phyloP scores from a whole-genome alignment of 2,329 filamentous ascomycete species.

The Penicillium sp. region DNA sequence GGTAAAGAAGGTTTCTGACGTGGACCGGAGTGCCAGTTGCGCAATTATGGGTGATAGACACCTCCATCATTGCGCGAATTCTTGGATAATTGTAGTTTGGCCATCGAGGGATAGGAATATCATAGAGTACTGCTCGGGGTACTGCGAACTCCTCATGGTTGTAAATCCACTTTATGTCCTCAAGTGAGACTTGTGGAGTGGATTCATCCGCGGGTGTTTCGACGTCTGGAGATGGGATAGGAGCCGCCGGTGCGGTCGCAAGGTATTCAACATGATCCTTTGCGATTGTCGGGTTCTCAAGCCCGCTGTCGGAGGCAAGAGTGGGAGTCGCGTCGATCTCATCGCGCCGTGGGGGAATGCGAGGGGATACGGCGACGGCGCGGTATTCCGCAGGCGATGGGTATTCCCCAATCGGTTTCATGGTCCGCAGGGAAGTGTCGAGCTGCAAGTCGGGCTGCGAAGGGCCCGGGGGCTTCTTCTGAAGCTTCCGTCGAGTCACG shows the following conservation, averaged over 20 bases:
- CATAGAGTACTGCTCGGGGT: conserved; percentile 8
- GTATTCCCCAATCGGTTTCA: conserved; percentile 27
- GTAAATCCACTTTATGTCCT: neutral
- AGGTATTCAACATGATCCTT: conserved; percentile 9
- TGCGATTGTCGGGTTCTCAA: neutral
- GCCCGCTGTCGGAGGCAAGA: conserved; percentile 2
- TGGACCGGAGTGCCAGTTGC: conserved; percentile 1
- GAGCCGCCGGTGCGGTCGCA: neutral
- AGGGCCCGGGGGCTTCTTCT: conserved; percentile 18
- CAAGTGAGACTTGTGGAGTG: conserved; percentile 4
- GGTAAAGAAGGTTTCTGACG: conserved; percentile 18
- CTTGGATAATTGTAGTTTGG: conserved; percentile 6
- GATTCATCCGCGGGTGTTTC: conserved; percentile 4
- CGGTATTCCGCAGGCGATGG: conserved; percentile 24
- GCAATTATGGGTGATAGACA: conserved; percentile 6
- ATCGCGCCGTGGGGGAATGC: conserved; percentile 19
- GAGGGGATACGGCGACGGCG: conserved; percentile 20
- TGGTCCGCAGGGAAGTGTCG: conserved; percentile 5
- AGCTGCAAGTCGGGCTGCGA: conserved; percentile 8
- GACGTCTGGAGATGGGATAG: neutral
- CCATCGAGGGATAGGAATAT: conserved; percentile 12
- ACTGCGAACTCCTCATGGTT: conserved; percentile 5
- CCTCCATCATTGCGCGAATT: conserved; percentile 1
- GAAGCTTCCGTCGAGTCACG: conserved; percentile 18
- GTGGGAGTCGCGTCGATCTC: conserved; percentile 14